These are phyloP conservation scores for Pythium sukuiense DNA, from an alignment of 352 stramenopile genomes.

Conservation along the genomic window DNA sequence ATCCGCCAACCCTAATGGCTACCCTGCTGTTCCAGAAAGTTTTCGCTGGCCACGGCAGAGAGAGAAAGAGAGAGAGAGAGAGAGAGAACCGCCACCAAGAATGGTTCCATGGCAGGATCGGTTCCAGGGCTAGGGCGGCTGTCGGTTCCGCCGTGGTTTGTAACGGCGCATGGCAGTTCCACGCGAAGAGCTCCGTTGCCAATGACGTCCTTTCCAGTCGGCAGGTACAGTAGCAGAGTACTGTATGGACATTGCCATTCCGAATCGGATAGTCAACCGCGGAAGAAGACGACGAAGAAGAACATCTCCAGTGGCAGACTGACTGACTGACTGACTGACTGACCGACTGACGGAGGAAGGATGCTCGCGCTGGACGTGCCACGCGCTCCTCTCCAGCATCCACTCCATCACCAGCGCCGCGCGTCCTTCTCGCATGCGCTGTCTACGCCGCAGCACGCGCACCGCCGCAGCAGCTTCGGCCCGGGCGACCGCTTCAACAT, in stretches of 20 bases:
- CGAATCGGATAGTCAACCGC: too few species aligned
- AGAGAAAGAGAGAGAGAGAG: too few species aligned
- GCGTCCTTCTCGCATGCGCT: not conserved
- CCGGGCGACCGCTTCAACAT: not conserved
- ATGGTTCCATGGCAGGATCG: not conserved
- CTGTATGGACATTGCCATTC: too few species aligned
- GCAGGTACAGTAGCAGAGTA: too few species aligned
- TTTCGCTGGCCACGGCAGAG: not conserved
- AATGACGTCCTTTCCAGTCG: not conserved
- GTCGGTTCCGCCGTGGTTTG: not conserved
- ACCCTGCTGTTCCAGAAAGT: not conserved
- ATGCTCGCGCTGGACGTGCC: constrained; percentile 20
- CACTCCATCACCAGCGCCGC: not conserved
- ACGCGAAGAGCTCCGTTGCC: not conserved
- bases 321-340: constrained; percentile 17
- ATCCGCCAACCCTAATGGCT: not conserved
- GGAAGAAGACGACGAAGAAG: not conserved
- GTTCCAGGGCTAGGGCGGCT: not conserved
- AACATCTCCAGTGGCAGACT: not conserved
- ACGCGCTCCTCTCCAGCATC: not conserved
- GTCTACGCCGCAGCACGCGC: constrained; percentile 3
- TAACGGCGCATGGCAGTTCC: not conserved
- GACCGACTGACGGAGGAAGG: too few species aligned
- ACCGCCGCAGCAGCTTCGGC: constrained; percentile 11
- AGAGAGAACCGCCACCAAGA: not conserved